Evolutionary conservation across 768 basidiomycete species (phyloP), one percentile per base, ranked within the genome.

Genomic region (Zangia roseola): DNA sequence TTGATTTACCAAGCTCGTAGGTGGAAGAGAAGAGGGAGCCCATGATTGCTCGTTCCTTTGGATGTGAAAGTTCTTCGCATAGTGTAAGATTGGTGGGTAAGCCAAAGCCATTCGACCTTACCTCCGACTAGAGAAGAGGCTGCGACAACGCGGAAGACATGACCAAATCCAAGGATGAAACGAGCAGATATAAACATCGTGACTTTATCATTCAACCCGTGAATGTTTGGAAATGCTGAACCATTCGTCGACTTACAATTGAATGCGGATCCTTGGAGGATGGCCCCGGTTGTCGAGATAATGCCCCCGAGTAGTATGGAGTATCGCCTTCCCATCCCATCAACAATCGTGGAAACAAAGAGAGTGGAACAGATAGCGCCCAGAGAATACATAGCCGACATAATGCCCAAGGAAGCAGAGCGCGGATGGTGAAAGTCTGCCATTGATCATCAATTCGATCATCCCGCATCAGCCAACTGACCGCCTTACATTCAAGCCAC

Each of bases 371-470:
- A 52, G 21, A 84, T 72, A 1, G 79, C 78, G 4, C 82, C 82
- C 10, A 83, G 73, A 1, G 81, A 79, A 57, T 83, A 84, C 56
- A 79, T 74, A 0, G 82, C 71, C 5, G 76, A 75, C 69, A 84
- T 77, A 6, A 82, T 35, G 13, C 35, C 33, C 75, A n/a, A 71
- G 52, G 30, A 83, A 16, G 21, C 75, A 4, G 79, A 78, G 5
- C 81, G 81, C 8, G 82, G 81, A 31, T 69, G 65, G 43, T 79
- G 57, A 58, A 76, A 83, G 66, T 76, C 80, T 83, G 38, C 2
- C 28, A 5, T 21, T 7, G 2, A 40, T n/a, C n/a, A n/a, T n/a
- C n/a, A 5, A n/a, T 24, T n/a, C 14, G 14, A 30, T 39, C 14
- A 45, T 25, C 6, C 10, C 26, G n/a, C 16, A 35, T 10, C 31